A percentile compares a stretch with the other conserved stretches of the same genome.
phyloP scores from a whole-genome alignment of 2,329 filamentous ascomycete genomes.

The Zymoseptoria tritici region DNA sequence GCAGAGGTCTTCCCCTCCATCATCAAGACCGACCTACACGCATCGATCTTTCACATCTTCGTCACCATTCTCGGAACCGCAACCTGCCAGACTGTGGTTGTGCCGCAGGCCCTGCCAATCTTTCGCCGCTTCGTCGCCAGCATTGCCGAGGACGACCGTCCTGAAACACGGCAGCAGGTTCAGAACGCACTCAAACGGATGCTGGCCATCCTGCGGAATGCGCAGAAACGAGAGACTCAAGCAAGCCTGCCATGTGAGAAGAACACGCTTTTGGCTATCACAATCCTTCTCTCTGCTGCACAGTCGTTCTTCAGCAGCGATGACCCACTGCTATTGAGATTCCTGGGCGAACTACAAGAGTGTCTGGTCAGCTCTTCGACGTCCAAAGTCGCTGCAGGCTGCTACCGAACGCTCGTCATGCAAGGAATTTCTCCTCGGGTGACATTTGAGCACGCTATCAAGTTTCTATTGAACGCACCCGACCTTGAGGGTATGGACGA shows the following conservation, averaged over 20 bases:
- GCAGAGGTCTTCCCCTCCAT: conserved; percentile 93
- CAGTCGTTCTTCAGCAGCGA: conserved; percentile 55
- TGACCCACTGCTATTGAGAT: conserved; percentile 66
- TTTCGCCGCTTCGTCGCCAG: conserved; percentile 83
- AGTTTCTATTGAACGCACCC: conserved; percentile 58
- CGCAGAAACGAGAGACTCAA: conserved; percentile 67
- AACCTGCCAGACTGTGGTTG: conserved; percentile 76
- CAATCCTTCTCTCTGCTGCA: conserved; percentile 77
- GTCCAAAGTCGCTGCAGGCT: conserved; percentile 83
- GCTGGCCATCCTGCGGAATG: conserved; percentile 67
- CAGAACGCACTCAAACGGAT: conserved; percentile 78
- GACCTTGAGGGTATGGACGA: conserved; percentile 73
- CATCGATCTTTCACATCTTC: conserved; percentile 95
- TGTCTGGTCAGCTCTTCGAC: conserved; percentile 76
- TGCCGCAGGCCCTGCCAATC: conserved; percentile 83
- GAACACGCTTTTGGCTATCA: conserved; percentile 81
- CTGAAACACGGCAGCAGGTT: conserved; percentile 59
- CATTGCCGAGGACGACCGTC: conserved; percentile 46
- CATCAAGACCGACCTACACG: conserved; percentile 92
- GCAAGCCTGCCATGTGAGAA: conserved; percentile 82
- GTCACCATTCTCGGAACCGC: conserved; percentile 84
- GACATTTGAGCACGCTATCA: conserved; percentile 62
- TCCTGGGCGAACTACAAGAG: conserved; percentile 74
- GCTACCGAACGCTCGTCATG: conserved; percentile 75
- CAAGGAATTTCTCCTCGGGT: conserved; percentile 62